Evolutionary conservation across 2,329 filamentous ascomycete genomes (phyloP), one percentile per base, ranked within the genome.

Genomic region (Colletotrichum eremochloae): DNA sequence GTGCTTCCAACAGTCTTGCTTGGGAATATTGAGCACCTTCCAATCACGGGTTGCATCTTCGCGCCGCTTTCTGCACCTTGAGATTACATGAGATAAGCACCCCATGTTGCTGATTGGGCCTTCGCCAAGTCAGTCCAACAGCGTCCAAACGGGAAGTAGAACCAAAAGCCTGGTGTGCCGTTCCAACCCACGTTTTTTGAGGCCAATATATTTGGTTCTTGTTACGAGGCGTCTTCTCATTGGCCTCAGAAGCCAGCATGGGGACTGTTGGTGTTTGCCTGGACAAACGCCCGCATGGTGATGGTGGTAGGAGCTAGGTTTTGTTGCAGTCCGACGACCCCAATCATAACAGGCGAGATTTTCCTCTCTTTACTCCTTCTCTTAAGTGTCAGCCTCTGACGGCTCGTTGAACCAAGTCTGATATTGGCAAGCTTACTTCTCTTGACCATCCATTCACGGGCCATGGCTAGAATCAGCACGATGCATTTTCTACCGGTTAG

Each of bases 401-500:
- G 24, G 46, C 14, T 38, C 33, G 44, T 50, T 20, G 12, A 15
- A 24, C 24, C 15, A 14, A 38, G 24, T 52, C 44, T 20, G 60
- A 48, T 57, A 24, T 31, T 14, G 50, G 29, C 9, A 44, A 42
- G 48, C 58, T 52, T 20, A 24, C 36, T 44, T 15, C 3, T 42
- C 42, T 56, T 33, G 31, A 14, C 8, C 7, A 55, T 36, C 18
- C 14, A 5, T 33, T 5, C 31, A 46, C 5, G 42, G 42, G 20
- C 15, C 42, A 20, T 20, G n/a, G 24, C 33, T 44, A 46, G 46
- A 44, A 8, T 4, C 12, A 50, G n/a, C 9, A 70, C 31, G 31
- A 70, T 72, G 66, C 40, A 56, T 40, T 42, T 69, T 14, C 24
- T 72, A 31, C 46, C 58, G 18, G 20, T 69, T 11, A 68, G 69